Evolutionary conservation across 2,329 filamentous ascomycete genomes (phyloP).

Genomic region (Boeremia lycopersici): DNA sequence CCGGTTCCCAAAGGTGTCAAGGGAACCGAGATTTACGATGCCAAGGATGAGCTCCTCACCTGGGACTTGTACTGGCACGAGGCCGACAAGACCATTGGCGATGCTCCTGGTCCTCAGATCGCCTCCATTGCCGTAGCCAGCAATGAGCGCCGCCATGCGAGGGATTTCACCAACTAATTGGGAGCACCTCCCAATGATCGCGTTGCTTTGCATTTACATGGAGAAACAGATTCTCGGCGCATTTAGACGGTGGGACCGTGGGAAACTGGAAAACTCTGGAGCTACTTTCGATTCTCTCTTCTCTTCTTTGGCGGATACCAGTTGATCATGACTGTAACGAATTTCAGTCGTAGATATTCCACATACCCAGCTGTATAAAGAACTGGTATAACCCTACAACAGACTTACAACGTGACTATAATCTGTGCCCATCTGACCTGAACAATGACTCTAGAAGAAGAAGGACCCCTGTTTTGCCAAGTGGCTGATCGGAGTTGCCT

Average conservation of each 20-base stretch:
- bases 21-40: constrained; percentile 39
- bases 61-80: constrained; percentile 42
- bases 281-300: constrained; percentile 6
- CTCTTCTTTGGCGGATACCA: constrained; percentile 16
- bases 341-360: constrained; percentile 13
- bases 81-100: constrained; percentile 28
- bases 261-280: not conserved
- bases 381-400: constrained; percentile 2
- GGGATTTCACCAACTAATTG: constrained; percentile 34
- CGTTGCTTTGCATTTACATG: not conserved
- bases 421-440: not conserved
- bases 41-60: constrained; percentile 34
- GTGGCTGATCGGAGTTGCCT: too few relatives aligned
- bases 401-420: not conserved
- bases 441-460: too few relatives aligned
- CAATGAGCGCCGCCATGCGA: constrained; percentile 28
- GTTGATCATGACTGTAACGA: constrained; percentile 14
- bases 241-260: constrained; percentile 1
- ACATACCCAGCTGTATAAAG: constrained; percentile 4
- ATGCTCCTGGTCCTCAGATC: constrained; percentile 31
- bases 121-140: constrained; percentile 23
- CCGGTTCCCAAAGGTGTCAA: constrained; percentile 34
- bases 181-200: not conserved
- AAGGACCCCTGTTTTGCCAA: too few relatives aligned
- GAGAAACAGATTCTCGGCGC: constrained; percentile 2